Evolutionary conservation across 305 asterid genomes (phyloP), one percentile per base, ranked within the genome.

Genomic region (Lippia alba): DNA sequence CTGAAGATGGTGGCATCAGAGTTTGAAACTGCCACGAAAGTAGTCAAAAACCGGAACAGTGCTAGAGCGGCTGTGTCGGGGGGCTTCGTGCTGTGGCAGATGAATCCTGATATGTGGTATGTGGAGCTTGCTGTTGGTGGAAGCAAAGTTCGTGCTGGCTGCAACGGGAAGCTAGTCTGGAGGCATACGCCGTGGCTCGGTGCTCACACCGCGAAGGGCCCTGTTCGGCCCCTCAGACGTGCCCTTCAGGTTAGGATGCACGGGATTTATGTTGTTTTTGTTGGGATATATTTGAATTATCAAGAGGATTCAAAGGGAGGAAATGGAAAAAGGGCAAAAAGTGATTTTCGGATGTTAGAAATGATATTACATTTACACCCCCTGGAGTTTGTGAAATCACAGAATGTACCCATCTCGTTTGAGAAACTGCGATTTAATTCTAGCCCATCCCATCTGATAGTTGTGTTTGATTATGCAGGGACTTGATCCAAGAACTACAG

Each of bases 61-160:
- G 72, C 79, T 34, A 67, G 78, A 72, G 74, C 82, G 4, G 85
- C 91, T 14, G 96, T 87, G 70, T 75, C 84, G 0, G 97, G 97
- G 51, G 88, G 96, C 12, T 91, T 91, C 76, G 95, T 91, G 40
- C 83, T 91, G 68, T 91, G 97, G 97, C 97, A 89, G 73, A 91
- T 89, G 97, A 83, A 91, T 69, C 97, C 96, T 3, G 90, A 82
- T 70, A 91, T 87, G 96, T 89, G 97, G 97, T 91, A 91, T 63
- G 91, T 91, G 60, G 97, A 91, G 90, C 94, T 91, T 19, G 89
- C 97, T 0, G 91, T 84, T 58, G 97, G 96, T 6, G 96, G 92
- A 16, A 87, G 96, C 86, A 89, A 91, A 74, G 90, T 87, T 24
- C 96, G 80, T 36, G 96, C 97, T 0, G 96, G 97, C 18, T 89